These are phyloP conservation scores for Globisporangium orthogonon DNA, from an alignment of 352 stramenopile genomes.

Conservation along the genomic window DNA sequence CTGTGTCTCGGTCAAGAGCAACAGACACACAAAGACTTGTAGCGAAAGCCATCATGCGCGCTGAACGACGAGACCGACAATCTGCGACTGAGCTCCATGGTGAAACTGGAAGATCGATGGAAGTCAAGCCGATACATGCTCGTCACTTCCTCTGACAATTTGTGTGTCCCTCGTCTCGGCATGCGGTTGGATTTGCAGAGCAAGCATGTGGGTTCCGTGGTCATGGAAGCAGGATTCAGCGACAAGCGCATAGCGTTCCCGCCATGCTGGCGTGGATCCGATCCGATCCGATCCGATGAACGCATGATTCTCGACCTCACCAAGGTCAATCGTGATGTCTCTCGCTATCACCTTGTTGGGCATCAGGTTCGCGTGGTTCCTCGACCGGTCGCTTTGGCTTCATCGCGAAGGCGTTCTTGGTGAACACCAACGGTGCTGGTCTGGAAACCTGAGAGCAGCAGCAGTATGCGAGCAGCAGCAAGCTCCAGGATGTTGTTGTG, in stretches of 20 bases:
- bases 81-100: neutral
- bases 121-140: too few species aligned
- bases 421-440: too few species aligned
- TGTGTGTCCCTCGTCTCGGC: neutral
- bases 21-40: neutral
- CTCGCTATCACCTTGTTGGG: neutral
- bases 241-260: neutral
- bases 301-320: neutral
- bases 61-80: neutral
- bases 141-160: neutral
- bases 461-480: too few species aligned
- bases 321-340: neutral
- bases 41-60: neutral
- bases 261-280: neutral
- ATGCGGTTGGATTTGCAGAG: neutral
- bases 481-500: too few species aligned
- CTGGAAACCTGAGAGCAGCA: too few species aligned
- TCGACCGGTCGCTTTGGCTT: neutral
- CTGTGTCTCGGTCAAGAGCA: too few species aligned
- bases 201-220: neutral
- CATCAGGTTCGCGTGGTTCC: neutral
- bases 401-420: too few species aligned
- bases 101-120: neutral
- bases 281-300: neutral
- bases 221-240: neutral